These are phyloP conservation scores for Spergularia marina DNA, from an alignment of 148 eudicot species.

Conservation along the genomic window DNA sequence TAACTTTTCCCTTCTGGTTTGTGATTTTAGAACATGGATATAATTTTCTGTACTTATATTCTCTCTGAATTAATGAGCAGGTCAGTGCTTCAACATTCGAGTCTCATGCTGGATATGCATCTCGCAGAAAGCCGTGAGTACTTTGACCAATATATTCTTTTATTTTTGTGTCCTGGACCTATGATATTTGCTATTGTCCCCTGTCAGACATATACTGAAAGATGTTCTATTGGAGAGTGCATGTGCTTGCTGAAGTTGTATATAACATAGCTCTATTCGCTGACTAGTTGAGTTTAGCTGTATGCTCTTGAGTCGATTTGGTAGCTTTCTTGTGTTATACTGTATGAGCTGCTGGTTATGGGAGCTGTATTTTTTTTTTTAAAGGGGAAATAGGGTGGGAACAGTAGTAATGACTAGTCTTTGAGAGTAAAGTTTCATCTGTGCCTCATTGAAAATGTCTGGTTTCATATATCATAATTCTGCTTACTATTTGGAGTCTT, in stretches of 20 bases:
- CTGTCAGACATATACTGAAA: neutral
- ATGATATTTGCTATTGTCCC: neutral
- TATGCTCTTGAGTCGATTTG: neutral
- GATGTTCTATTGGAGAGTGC: neutral
- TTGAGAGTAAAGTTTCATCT: neutral
- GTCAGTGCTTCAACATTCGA: conserved; percentile 91
- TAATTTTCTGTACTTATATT: neutral
- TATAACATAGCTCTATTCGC: neutral
- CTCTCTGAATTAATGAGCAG: conserved; percentile 40
- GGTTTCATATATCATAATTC: neutral
- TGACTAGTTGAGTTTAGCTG: neutral
- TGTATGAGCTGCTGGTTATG: neutral
- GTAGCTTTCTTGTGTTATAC: neutral
- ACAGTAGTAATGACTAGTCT: neutral
- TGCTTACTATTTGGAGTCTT: neutral
- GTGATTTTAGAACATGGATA: neutral
- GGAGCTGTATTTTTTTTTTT: neutral
- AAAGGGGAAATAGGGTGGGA: no score
- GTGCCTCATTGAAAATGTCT: neutral
- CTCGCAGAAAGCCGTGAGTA: conserved; percentile 91
- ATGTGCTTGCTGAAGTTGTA: neutral
- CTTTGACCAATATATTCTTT: neutral
- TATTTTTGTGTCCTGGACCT: neutral
- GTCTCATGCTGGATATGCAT: conserved; percentile 87
- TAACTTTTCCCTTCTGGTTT: conserved; percentile 25